These are phyloP conservation scores for Leccinum glutinopallens DNA, from an alignment of 1,284 basidiomycete species.

Conservation along the genomic window DNA sequence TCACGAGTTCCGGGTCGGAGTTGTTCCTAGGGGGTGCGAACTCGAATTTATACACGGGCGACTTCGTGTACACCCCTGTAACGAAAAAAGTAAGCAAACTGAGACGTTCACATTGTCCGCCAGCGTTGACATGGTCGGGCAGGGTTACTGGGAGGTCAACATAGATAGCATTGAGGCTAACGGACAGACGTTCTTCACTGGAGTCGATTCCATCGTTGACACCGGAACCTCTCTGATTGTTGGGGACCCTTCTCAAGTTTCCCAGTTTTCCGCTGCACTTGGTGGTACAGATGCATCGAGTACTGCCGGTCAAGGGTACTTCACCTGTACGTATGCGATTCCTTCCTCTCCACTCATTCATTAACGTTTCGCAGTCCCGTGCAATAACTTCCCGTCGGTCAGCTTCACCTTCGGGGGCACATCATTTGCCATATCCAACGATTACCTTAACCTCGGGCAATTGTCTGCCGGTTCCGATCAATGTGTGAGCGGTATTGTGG, in stretches of 20 bases:
- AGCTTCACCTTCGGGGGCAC: constrained; percentile 47
- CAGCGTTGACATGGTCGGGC: neutral
- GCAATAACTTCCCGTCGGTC: constrained; percentile 38
- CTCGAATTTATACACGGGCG: constrained; percentile 21
- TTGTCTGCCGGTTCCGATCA: constrained; percentile 29
- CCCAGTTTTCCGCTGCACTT: constrained; percentile 38
- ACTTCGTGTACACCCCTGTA: constrained; percentile 39
- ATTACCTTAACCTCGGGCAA: constrained; percentile 38
- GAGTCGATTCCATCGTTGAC: constrained; percentile 40
- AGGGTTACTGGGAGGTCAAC: constrained; percentile 36
- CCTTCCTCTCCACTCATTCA: constrained; percentile 12
- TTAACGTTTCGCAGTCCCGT: constrained; percentile 41
- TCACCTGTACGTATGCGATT: constrained; percentile 19
- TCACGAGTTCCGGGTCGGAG: constrained; percentile 40
- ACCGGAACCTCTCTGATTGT: constrained; percentile 51
- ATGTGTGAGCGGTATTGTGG: constrained; percentile 36
- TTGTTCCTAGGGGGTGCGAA: constrained; percentile 45
- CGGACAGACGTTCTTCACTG: constrained; percentile 14
- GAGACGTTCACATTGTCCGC: constrained; percentile 14
- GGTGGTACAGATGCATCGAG: constrained; percentile 15
- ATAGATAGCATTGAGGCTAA: constrained; percentile 24
- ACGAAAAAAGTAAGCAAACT: constrained; percentile 29
- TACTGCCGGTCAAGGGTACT: constrained; percentile 18
- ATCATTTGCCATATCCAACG: neutral
- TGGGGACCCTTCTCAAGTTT: constrained; percentile 46